Evolutionary conservation across 148 eudicot species (phyloP).

Genomic region (Amaranthus hypochondriacus): DNA sequence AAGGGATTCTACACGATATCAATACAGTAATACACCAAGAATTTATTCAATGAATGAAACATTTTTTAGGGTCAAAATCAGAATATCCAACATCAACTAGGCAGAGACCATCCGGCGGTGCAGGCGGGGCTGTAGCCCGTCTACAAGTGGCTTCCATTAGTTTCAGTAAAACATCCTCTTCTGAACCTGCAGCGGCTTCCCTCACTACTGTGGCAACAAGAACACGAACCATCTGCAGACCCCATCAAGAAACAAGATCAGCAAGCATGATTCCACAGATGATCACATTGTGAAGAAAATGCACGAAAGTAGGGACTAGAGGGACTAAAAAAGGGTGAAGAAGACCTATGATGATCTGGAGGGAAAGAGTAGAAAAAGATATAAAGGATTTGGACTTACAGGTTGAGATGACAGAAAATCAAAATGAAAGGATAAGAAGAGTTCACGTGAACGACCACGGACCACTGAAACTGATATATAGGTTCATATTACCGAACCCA

Average conservation of each 20-base stretch:
- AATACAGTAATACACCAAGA: neutral
- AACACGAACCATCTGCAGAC: slow-evolving; percentile 83
- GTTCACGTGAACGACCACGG: too few species aligned
- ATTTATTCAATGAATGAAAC: slow-evolving; percentile 44
- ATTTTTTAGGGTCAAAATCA: slow-evolving; percentile 45
- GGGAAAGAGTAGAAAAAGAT: too few species aligned
- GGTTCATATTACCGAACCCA: too few species aligned
- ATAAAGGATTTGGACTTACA: too few species aligned
- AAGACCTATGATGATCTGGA: too few species aligned
- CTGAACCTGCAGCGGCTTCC: slow-evolving; percentile 96
- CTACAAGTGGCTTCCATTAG: slow-evolving; percentile 85
- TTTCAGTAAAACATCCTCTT: slow-evolving; percentile 62
- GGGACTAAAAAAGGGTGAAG: too few species aligned
- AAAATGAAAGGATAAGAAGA: too few species aligned
- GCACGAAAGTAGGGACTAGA: too few species aligned
- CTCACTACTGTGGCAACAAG: slow-evolving; percentile 86
- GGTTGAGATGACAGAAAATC: too few species aligned
- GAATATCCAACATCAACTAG: slow-evolving; percentile 86
- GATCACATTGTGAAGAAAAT: neutral
- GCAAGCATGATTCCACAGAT: neutral
- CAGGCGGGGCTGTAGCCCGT: slow-evolving; percentile 98
- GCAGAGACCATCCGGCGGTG: slow-evolving; percentile 98
- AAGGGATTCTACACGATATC: neutral
- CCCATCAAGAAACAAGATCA: neutral
- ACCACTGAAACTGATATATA: too few species aligned